Percentiles rank a stretch among this genome's conserved stretches.
These are phyloP conservation scores for Aspergillus texensis DNA, from an alignment of 2,329 filamentous ascomycete species.

Conservation along the genomic window DNA sequence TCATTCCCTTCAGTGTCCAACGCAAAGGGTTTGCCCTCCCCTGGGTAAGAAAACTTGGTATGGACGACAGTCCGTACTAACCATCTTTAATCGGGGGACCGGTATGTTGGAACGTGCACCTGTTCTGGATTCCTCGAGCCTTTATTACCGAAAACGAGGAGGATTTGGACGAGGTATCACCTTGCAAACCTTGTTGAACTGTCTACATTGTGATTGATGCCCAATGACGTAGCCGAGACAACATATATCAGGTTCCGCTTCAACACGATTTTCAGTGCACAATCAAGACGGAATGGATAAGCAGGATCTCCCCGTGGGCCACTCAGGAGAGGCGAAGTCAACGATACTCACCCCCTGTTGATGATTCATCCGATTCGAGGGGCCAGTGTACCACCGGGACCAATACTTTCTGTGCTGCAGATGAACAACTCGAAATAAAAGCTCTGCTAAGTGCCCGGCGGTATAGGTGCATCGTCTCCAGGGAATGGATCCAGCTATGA, in stretches of 20 bases:
- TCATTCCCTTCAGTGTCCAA: background rate
- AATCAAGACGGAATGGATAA: conserved; percentile 3
- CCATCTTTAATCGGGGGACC: background rate
- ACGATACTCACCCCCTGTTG: background rate
- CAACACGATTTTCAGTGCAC: conserved; percentile 5
- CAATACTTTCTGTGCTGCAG: background rate
- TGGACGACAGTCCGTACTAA: background rate
- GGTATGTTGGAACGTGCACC: background rate
- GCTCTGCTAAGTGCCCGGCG: background rate
- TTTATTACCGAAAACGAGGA: background rate
- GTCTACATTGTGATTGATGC: conserved; percentile 20
- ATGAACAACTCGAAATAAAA: background rate
- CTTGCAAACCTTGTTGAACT: conserved; percentile 13
- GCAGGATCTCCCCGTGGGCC: conserved; percentile 7
- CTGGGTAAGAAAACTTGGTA: background rate
- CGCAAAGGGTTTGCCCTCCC: background rate
- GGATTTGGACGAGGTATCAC: background rate
- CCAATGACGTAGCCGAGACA: conserved; percentile 26
- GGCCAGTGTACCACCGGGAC: conserved; percentile 8
- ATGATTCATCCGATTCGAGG: background rate
- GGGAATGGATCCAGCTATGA: background rate
- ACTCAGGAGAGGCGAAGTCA: conserved; percentile 4
- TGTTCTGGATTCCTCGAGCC: background rate
- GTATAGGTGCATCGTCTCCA: background rate
- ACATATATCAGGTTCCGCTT: conserved; percentile 3